phyloP scores from a whole-genome alignment of 2,329 filamentous ascomycete species.

The Ceratocystis diversiconidia region DNA sequence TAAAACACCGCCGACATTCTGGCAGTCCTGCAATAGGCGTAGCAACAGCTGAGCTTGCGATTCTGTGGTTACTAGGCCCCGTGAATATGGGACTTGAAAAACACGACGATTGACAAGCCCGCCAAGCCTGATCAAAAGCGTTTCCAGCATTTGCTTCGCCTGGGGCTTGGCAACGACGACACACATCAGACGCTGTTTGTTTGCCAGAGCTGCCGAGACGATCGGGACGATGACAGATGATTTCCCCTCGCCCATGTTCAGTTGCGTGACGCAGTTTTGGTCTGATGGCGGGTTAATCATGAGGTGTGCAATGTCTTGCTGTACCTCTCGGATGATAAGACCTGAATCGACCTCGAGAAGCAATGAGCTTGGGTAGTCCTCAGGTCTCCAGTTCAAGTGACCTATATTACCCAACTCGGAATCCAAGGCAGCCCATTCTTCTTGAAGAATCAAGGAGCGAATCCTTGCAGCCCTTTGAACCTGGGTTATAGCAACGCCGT shows the following conservation, averaged over 20 bases:
- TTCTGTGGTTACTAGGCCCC: conserved; percentile 25
- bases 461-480: conserved; percentile 33
- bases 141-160: conserved; percentile 44
- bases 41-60: conserved; percentile 25
- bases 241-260: conserved; percentile 62
- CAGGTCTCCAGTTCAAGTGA: conserved; percentile 41
- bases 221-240: conserved; percentile 56
- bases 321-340: conserved; percentile 45
- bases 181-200: conserved; percentile 37
- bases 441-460: conserved; percentile 16
- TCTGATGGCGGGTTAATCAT: conserved; percentile 35
- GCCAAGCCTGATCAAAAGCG: conserved; percentile 40
- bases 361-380: conserved; percentile 42
- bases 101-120: conserved; percentile 41
- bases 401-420: conserved; percentile 36
- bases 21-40: conserved; percentile 32
- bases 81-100: conserved; percentile 44
- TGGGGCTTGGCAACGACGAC: conserved; percentile 49
- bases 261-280: conserved; percentile 43
- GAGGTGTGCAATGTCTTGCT: conserved; percentile 40
- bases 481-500: conserved; percentile 28
- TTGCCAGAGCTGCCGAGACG: conserved; percentile 38
- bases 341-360: conserved; percentile 50
- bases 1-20: conserved; percentile 37
- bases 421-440: conserved; percentile 24